Conservation (phyloP, 2,329 filamentous ascomycete genomes). For the Zasmidium citrigriseum region DNA sequence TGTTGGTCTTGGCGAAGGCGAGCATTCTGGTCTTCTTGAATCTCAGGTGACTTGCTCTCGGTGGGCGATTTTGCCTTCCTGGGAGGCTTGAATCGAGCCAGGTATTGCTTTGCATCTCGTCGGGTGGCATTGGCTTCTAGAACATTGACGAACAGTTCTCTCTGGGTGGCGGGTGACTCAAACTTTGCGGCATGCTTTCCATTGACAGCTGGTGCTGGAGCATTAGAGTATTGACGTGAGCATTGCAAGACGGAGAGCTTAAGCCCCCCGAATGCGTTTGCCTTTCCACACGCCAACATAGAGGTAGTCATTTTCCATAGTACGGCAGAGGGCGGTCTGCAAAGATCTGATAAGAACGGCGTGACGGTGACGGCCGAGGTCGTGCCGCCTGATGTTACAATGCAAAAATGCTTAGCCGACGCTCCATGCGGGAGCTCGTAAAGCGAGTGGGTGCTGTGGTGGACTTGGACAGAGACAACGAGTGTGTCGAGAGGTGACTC, state of each 20-base stretch:
- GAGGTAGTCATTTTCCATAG: slow-evolving; percentile 38
- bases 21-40: slow-evolving; percentile 22
- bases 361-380: not conserved
- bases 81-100: slow-evolving; percentile 74
- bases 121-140: slow-evolving; percentile 88
- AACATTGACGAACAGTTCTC: slow-evolving; percentile 80
- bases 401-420: not conserved
- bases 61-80: slow-evolving; percentile 41
- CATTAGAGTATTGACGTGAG: slow-evolving; percentile 15
- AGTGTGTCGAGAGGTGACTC: too few species aligned
- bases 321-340: slow-evolving; percentile 1
- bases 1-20: slow-evolving; percentile 24
- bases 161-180: slow-evolving; percentile 28
- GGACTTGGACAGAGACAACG: too few species aligned
- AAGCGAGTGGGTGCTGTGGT: too few species aligned
- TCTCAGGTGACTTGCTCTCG: not conserved
- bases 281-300: slow-evolving; percentile 39
- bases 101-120: slow-evolving; percentile 86
- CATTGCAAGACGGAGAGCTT: slow-evolving; percentile 19
- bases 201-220: slow-evolving; percentile 18
- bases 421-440: not conserved
- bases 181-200: slow-evolving; percentile 22
- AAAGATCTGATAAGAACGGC: slow-evolving; percentile 3
- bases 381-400: not conserved
- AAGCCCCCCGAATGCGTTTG: slow-evolving; percentile 31